Evolutionary conservation across 2,329 filamentous ascomycete genomes (phyloP), one percentile per base, ranked within the genome.

Genomic region (Tolypocladium ovalisporum): DNA sequence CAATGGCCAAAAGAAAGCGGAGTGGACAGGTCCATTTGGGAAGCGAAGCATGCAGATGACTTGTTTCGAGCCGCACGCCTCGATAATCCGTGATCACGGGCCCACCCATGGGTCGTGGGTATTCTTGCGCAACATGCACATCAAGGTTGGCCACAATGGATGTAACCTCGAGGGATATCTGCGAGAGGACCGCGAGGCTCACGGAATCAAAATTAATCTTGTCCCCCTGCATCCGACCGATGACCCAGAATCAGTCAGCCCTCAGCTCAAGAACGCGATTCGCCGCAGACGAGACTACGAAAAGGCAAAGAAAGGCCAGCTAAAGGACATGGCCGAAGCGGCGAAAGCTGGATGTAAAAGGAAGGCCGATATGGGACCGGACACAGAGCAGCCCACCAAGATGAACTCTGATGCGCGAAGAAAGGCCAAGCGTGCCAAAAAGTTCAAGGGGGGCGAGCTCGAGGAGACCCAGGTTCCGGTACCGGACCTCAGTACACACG

Each of bases 11-110:
- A 22, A 60, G 57, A 59, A 61, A 37, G 24, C 59, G 3, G 68
- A 71, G n/a, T 96, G 89, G 88, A 74, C 75, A 2, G 90, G 91
- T 0, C 92, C 92, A 0, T 86, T 76, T 62, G 92, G 91, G 2
- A 84, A 85, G 65, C 76, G 81, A 66, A 86, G 85, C 1, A 75
- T 97, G 55, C 84, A 86, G 63, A 72, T 97, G 29, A 87, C 84
- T 34, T 78, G 88, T 34, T 95, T 78, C 68, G 83, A 86, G 17
- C 81, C 82, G 0, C 88, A 96, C 68, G 82, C 84, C 1, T 64
- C 67, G 1, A 82, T 75, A 61, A 79, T 86, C n/a, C 77, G 76
- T 19, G 66, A 77, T 0, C 69, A 61, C 1, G 54, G 82, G 8
- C 73, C 94, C 32, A 72, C 76, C 2, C 69, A 74, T n/a, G 81